Evolutionary conservation across 2,329 filamentous ascomycete species (phyloP).

Genomic region (Microcyclosporella mali): DNA sequence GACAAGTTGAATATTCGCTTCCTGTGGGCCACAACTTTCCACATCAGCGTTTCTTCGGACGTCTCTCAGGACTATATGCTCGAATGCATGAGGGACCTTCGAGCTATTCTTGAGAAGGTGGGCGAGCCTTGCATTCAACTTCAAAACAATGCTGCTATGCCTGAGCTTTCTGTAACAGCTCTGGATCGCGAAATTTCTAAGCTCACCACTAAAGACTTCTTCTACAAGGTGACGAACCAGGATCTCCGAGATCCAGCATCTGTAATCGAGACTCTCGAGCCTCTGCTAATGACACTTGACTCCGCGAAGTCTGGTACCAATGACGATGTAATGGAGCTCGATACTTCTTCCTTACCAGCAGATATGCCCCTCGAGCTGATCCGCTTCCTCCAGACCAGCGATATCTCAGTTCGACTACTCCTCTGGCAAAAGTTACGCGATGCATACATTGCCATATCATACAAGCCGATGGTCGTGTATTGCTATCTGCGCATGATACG

Average conservation of each 20-base stretch:
- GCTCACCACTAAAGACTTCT: constrained; percentile 94
- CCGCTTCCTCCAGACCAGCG: constrained; percentile 75
- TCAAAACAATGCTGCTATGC: constrained; percentile 81
- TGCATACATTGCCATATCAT: constrained; percentile 79
- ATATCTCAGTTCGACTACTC: constrained; percentile 74
- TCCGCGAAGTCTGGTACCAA: not conserved
- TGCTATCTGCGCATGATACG: constrained; percentile 83
- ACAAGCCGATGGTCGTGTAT: constrained; percentile 79
- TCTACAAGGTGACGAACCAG: constrained; percentile 79
- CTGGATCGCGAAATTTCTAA: constrained; percentile 88
- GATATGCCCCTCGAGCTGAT: constrained; percentile 62
- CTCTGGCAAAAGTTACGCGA: constrained; percentile 88
- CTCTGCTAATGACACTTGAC: constrained; percentile 67
- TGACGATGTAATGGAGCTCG: constrained; percentile 1
- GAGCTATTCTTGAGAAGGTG: constrained; percentile 45
- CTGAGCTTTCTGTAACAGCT: constrained; percentile 73
- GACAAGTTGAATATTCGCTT: constrained; percentile 52
- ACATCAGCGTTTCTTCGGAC: constrained; percentile 52
- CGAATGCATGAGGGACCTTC: constrained; percentile 58
- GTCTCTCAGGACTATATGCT: constrained; percentile 55
- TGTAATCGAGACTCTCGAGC: constrained; percentile 87
- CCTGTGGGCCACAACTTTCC: constrained; percentile 60
- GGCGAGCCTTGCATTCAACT: constrained; percentile 54
- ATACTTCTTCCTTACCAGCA: not conserved
- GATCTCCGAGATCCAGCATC: constrained; percentile 73